Percentiles rank a stretch among this genome's conserved stretches.
Conservation (phyloP, 1,139 yeast species). For the Hanseniaspora uvarum region DNA sequence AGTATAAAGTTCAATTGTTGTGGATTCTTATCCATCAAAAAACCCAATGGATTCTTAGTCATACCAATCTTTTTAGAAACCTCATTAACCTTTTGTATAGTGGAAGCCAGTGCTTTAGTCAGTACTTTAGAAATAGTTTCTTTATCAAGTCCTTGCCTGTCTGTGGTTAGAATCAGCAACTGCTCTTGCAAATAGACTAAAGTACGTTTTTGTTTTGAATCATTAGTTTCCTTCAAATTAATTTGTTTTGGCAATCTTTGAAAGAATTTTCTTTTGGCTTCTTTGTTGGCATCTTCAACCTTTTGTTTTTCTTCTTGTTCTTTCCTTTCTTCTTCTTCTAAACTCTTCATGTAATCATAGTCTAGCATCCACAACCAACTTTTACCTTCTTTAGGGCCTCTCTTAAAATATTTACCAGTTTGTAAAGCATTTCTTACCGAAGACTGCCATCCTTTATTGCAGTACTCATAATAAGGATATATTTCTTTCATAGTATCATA, state of each 20-base stretch:
- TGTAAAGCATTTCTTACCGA: conserved; percentile 82
- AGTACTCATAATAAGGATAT: conserved; percentile 83
- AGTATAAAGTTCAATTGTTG: conserved; percentile 73
- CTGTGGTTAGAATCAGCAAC: conserved; percentile 56
- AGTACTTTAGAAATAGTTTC: conserved; percentile 67
- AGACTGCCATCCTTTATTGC: conserved; percentile 97
- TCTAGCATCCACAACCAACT: conserved; percentile 94
- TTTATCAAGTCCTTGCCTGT: conserved; percentile 58
- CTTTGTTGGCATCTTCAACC: conserved; percentile 44
- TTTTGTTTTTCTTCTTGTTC: conserved; percentile 56
- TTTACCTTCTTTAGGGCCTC: conserved; percentile 66
- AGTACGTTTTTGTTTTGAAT: conserved; percentile 31
- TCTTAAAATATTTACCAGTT: conserved; percentile 71
- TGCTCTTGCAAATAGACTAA: conserved; percentile 59
- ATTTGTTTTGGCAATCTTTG: conserved; percentile 25
- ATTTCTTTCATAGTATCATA: conserved; percentile 75
- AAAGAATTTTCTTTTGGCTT: conserved; percentile 25
- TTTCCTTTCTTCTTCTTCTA: conserved; percentile 57
- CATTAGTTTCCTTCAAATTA: conserved; percentile 31
- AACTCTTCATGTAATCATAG: conserved; percentile 68
- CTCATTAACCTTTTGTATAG: conserved; percentile 79
- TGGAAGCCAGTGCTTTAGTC: conserved; percentile 87
- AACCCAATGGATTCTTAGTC: conserved; percentile 67
- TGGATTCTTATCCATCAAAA: conserved; percentile 78
- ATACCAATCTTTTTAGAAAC: conserved; percentile 81